These are phyloP conservation scores for Centaurea solstitialis DNA, from an alignment of 129 eudicot species.

Conservation along the genomic window DNA sequence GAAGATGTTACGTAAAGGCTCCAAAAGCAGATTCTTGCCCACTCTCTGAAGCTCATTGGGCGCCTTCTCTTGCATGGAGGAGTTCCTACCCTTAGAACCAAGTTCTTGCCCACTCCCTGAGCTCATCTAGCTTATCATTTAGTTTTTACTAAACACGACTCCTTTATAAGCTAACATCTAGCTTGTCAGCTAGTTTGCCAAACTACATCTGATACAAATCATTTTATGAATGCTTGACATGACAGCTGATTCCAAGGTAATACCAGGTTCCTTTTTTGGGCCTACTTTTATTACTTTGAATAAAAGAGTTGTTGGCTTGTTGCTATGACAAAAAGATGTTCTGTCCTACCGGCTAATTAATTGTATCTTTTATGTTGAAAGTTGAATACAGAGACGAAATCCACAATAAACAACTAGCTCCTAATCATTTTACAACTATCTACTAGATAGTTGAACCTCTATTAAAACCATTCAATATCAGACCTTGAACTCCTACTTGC, in stretches of 20 bases:
- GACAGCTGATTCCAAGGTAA: conserved; percentile 39
- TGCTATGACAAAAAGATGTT: neutral
- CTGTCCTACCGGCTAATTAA: neutral
- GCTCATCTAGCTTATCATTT: too few relatives aligned
- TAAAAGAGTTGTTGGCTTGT: neutral
- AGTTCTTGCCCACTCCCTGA: too few relatives aligned
- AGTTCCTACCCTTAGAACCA: conserved; percentile 38
- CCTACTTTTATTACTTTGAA: neutral
- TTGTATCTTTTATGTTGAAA: too few relatives aligned
- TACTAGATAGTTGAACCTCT: neutral
- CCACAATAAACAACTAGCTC: neutral
- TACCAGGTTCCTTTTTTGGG: neutral
- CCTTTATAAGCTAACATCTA: too few relatives aligned
- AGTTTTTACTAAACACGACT: too few relatives aligned
- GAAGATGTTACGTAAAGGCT: conserved; percentile 37
- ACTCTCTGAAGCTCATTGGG: conserved; percentile 41
- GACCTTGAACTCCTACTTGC: neutral
- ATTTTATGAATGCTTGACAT: neutral
- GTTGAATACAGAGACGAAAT: neutral
- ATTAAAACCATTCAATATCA: neutral
- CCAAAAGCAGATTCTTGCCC: conserved; percentile 51
- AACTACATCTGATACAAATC: conserved; percentile 7
- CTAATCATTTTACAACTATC: neutral
- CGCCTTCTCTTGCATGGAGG: conserved; percentile 38
- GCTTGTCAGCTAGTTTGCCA: neutral